Conservation (phyloP, 805 yeast species). For the Pichia paraexigua region DNA sequence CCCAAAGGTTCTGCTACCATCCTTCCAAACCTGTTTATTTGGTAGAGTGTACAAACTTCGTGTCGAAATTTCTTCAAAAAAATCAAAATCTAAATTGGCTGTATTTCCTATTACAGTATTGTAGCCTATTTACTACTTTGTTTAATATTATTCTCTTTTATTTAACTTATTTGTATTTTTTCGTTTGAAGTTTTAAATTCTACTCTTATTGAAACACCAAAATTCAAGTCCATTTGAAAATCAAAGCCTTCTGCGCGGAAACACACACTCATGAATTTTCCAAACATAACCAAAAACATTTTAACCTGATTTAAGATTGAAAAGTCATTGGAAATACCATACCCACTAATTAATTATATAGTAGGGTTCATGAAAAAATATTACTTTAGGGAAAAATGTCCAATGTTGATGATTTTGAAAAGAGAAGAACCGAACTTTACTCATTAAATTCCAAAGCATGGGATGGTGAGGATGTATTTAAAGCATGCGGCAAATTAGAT, state of each 20-base stretch:
- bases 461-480: constrained; percentile 35
- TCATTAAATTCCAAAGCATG: constrained; percentile 43
- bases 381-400: background rate
- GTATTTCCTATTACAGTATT: constrained; percentile 8
- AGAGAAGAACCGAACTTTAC: constrained; percentile 26
- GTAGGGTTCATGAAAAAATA: background rate
- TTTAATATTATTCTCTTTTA: background rate
- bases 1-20: constrained; percentile 7
- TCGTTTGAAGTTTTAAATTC: background rate
- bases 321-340: background rate
- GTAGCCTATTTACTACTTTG: background rate
- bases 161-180: background rate
- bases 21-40: constrained; percentile 10
- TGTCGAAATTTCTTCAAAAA: background rate
- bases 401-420: constrained; percentile 11
- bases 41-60: constrained; percentile 5
- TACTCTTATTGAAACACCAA: no score
- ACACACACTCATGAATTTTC: background rate
- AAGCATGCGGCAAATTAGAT: constrained; percentile 37
- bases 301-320: background rate
- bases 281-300: background rate
- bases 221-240: no score
- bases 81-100: background rate
- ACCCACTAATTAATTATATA: background rate
- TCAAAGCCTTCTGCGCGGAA: background rate